Evolutionary conservation across 23 red algal genomes (phyloP).

Genomic region (Gracilaria domingensis): DNA sequence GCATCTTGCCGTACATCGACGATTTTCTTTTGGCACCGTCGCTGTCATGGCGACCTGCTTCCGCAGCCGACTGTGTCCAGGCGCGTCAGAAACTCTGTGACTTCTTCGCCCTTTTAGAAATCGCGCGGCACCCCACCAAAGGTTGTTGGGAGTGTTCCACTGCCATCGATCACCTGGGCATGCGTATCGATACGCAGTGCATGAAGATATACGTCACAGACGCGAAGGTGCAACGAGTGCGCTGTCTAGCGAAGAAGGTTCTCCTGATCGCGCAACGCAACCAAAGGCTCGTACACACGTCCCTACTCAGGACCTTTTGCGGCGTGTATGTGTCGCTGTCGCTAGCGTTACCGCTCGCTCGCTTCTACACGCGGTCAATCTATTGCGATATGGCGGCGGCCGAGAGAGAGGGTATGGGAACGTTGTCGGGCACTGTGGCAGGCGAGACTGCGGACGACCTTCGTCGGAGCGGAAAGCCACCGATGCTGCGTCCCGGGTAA

Average conservation of each 20-base stretch:
- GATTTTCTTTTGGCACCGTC: slow-evolving; percentile 11
- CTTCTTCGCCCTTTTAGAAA: not conserved
- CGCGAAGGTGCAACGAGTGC: not conserved
- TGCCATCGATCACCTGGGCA: slow-evolving; percentile 15
- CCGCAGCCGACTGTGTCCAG: not conserved
- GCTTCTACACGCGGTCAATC: slow-evolving; percentile 31
- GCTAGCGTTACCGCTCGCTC: too few relatives aligned
- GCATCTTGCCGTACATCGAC: slow-evolving; percentile 31
- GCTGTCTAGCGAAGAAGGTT: not conserved
- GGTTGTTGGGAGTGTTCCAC: not conserved
- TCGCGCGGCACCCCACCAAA: not conserved
- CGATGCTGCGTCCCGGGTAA: not conserved
- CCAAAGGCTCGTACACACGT: not conserved
- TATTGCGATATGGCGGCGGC: slow-evolving; percentile 4
- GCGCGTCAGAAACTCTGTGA: not conserved
- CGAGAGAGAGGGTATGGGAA: not conserved
- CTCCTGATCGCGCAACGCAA: not conserved
- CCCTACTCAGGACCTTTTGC: not conserved
- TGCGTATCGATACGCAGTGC: not conserved
- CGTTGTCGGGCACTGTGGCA: not conserved
- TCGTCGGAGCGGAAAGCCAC: not conserved
- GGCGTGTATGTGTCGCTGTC: not conserved
- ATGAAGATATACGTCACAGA: slow-evolving; percentile 22
- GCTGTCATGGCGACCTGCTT: not conserved
- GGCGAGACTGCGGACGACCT: too few relatives aligned